Conservation (phyloP, 495 filamentous ascomycete species). For the Aspergillus panamensis region DNA sequence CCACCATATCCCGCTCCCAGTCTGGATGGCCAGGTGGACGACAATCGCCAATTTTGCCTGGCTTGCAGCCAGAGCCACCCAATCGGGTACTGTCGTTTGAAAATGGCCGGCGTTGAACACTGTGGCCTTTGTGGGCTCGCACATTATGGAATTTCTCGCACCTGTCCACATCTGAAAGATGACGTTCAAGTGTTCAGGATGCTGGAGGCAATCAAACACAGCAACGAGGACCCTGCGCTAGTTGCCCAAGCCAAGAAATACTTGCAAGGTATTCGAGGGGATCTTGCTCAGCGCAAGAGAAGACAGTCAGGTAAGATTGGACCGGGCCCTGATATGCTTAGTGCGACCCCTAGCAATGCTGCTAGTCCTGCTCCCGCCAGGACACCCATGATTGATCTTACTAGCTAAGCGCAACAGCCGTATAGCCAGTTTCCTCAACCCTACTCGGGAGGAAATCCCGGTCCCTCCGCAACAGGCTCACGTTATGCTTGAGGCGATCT, state of each 20-base stretch:
- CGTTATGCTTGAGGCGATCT: not conserved
- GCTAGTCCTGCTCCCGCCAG: not conserved
- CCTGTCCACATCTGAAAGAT: conserved; percentile 59
- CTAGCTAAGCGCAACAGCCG: not conserved
- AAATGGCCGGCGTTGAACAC: conserved; percentile 55
- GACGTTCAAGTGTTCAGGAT: conserved; percentile 56
- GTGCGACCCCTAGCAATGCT: conserved; percentile 1
- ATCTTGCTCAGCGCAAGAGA: conserved; percentile 44
- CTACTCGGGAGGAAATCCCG: not conserved
- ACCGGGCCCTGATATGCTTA: not conserved
- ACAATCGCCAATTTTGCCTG: conserved; percentile 37
- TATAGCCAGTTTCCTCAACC: not conserved
- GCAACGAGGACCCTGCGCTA: conserved; percentile 52
- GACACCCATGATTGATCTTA: not conserved
- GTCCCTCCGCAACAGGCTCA: not conserved
- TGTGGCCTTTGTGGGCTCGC: conserved; percentile 67
- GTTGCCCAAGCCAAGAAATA: conserved; percentile 53
- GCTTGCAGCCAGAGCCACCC: conserved; percentile 54
- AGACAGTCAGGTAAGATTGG: conserved; percentile 20
- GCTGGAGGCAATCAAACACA: conserved; percentile 55
- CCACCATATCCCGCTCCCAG: conserved; percentile 24
- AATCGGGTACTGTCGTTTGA: conserved; percentile 58
- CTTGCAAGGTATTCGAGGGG: conserved; percentile 51
- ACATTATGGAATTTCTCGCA: conserved; percentile 53
- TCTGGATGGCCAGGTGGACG: conserved; percentile 42